Evolutionary conservation across 306 rosid species (phyloP).

Genomic region (Gastrolobium villosum): DNA sequence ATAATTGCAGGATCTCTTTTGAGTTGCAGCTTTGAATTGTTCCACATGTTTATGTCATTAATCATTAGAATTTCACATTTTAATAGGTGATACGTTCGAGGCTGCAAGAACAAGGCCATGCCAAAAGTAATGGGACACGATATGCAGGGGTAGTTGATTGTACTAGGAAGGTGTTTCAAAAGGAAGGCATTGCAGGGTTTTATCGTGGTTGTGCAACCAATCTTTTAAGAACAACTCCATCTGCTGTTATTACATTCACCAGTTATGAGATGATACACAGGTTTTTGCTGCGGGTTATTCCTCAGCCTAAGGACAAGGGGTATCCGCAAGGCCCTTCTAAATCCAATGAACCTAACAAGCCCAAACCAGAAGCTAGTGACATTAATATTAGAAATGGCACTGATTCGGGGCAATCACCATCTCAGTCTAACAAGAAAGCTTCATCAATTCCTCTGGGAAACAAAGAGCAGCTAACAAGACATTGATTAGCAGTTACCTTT

Average conservation of each 20-base stretch:
- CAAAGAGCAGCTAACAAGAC: constrained; percentile 74
- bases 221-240: constrained; percentile 90
- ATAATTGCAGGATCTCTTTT: neutral
- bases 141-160: constrained; percentile 88
- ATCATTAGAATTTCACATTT: constrained; percentile 20
- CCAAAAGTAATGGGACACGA: constrained; percentile 53
- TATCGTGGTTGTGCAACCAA: constrained; percentile 93
- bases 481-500: constrained; percentile 47
- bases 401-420: constrained; percentile 51
- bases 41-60: neutral
- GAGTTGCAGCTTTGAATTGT: neutral
- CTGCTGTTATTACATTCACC: constrained; percentile 94
- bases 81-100: constrained; percentile 85
- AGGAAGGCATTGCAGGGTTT: constrained; percentile 88
- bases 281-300: constrained; percentile 62
- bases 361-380: constrained; percentile 46
- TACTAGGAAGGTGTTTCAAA: constrained; percentile 77
- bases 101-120: constrained; percentile 97
- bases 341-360: constrained; percentile 45
- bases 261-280: constrained; percentile 92
- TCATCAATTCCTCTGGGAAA: constrained; percentile 63
- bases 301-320: constrained; percentile 50
- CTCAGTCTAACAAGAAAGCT: constrained; percentile 58
- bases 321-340: constrained; percentile 47
- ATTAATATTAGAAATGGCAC: constrained; percentile 20